A percentile compares a stretch with the other conserved stretches of the same genome.
phyloP scores from a whole-genome alignment of 306 rosid species.

The Abrus pulchellus region DNA sequence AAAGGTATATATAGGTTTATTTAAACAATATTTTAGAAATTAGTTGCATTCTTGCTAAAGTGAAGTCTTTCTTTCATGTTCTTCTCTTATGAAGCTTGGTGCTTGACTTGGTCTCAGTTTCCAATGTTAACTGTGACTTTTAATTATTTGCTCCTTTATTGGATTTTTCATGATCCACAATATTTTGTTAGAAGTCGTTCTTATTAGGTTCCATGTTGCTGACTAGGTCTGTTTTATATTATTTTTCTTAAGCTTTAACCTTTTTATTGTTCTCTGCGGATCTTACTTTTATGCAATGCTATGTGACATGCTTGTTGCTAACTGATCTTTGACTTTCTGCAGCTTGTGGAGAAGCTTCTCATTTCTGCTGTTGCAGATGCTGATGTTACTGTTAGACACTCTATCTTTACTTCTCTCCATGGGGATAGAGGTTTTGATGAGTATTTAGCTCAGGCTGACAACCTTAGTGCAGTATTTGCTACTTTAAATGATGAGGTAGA shows the following conservation, averaged over 20 bases:
- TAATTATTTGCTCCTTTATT: not conserved
- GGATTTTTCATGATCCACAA: constrained; percentile 1
- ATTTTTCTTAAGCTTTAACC: constrained; percentile 16
- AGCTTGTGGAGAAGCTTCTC: constrained; percentile 98
- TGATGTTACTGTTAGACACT: constrained; percentile 92
- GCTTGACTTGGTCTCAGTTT: constrained; percentile 1
- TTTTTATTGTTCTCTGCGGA: not conserved
- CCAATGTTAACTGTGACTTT: not conserved
- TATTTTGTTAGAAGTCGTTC: constrained; percentile 24
- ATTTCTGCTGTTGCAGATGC: constrained; percentile 98
- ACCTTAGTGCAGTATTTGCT: constrained; percentile 93
- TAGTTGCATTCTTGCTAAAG: not conserved
- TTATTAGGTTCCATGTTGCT: constrained; percentile 14
- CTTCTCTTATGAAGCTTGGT: not conserved
- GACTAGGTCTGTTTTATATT: not conserved
- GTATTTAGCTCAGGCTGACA: constrained; percentile 95
- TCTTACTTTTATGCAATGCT: constrained; percentile 21
- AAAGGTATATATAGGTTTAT: not conserved
- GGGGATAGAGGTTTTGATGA: constrained; percentile 95
- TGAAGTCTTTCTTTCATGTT: too few species aligned
- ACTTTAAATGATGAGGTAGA: constrained; percentile 94
- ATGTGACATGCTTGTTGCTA: constrained; percentile 44
- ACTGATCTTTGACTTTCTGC: constrained; percentile 54
- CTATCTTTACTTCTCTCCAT: constrained; percentile 87
- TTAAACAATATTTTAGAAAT: not conserved